Base-by-base conservation (phyloP, 148 eudicot genomes). In the Cornus florida region DNA sequence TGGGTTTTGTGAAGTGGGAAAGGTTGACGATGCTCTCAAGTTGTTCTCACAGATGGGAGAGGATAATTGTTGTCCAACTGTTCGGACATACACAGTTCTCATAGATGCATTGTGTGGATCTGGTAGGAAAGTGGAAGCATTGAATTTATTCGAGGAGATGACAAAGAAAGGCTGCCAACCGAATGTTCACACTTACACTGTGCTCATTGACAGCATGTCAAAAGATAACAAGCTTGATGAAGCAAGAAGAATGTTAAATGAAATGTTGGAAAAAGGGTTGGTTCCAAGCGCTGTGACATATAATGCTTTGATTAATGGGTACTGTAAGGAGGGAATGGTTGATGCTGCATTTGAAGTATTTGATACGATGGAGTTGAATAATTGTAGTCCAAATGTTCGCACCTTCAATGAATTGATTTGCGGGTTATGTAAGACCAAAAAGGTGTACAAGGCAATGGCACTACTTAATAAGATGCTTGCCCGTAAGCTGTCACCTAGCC, bases 331-430 rank as follows among this genome's bases (percentile, higher is more conserved):
- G 77, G 93, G 91, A 38, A 83, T 80, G 84, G 60, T 88, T 75
- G 97, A 92, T 71, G 78, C 81, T 77, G 98, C 92, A 32, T 83
- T 89, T 14, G 88, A 89, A 57, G 71, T 94, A 71, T 76, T 89
- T 50, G 80, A 85, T 65, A 32, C 82, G 75, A 92, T 94, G 98
- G 91, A 91, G 81, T 35, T 23, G 35, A 89, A 85, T 75, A 83
- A 87, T 56, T 88, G 90, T 73, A 72, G 57, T 75, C 93, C 94
- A 22, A 83, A 92, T 84, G 93, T 86, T 59, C 87, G 93, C 13
- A 94, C 98, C 6, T 94, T 87, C 77, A 94, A 94, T 83, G 93
- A 86, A 83, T 85, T 94, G 89, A 92, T 94, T n/a, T 65, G 83
- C 35, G 98, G 97, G 28, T 87, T 86, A 74, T 94, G 98, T 85